phyloP scores from a whole-genome alignment of 1,139 yeast genomes.

The Starmera stellimalicola region DNA sequence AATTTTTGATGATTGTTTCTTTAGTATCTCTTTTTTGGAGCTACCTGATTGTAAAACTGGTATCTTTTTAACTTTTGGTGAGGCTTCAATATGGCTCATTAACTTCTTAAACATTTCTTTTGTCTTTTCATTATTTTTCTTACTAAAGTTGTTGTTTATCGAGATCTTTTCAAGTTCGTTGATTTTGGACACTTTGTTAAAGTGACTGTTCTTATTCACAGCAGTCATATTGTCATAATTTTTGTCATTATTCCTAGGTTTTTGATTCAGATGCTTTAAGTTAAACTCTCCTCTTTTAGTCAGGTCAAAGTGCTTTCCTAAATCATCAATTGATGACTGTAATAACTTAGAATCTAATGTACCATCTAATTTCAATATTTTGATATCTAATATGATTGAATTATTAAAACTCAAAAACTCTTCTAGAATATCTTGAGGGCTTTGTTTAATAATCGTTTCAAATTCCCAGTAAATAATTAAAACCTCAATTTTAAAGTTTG shows the following conservation, averaged over 20 bases:
- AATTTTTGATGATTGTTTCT: slow-evolving; percentile 1
- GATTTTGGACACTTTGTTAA: background rate
- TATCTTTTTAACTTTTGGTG: slow-evolving; percentile 6
- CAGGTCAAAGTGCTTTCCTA: slow-evolving; percentile 6
- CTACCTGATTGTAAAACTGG: slow-evolving; percentile 8
- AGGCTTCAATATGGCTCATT: slow-evolving; percentile 12
- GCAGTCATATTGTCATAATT: background rate
- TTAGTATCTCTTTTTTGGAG: background rate
- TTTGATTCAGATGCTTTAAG: slow-evolving; percentile 7
- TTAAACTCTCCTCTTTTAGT: slow-evolving; percentile 17
- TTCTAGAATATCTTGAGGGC: slow-evolving; percentile 7
- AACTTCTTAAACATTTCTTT: slow-evolving; percentile 3
- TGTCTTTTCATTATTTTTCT: background rate
- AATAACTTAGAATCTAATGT: slow-evolving; percentile 7
- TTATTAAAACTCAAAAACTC: slow-evolving; percentile 7
- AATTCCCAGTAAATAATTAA: slow-evolving; percentile 29
- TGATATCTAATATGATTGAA: slow-evolving; percentile 7
- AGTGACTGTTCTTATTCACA: background rate
- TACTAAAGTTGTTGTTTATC: background rate
- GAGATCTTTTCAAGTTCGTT: background rate
- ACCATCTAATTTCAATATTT: slow-evolving; percentile 13
- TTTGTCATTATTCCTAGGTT: too few species aligned
- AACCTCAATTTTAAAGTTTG: slow-evolving; percentile 23
- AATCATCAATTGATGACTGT: slow-evolving; percentile 8
- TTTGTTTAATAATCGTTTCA: slow-evolving; percentile 7